Percentiles rank a stretch among this genome's conserved stretches.
phyloP scores from a whole-genome alignment of 345 rosid genomes.

The Rubroshorea leprosula region DNA sequence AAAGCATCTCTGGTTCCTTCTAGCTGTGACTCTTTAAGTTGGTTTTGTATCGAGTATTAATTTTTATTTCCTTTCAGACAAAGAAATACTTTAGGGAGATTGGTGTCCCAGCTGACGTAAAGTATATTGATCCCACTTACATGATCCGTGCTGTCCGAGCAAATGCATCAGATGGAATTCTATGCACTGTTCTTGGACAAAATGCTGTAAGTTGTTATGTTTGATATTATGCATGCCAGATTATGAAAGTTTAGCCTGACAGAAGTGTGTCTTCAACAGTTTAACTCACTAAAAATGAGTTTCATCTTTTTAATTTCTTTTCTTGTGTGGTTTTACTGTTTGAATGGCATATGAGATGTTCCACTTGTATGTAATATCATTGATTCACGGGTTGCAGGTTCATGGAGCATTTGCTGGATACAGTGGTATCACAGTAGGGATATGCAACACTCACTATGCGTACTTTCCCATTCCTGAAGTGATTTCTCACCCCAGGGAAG shows the following conservation, averaged over 20 bases:
- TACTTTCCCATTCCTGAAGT: conserved; percentile 95
- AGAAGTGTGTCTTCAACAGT: background rate
- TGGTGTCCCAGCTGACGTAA: conserved; percentile 69
- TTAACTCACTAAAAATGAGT: background rate
- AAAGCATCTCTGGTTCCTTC: no score
- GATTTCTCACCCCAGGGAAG: conserved; percentile 73
- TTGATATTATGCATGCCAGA: background rate
- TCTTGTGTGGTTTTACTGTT: background rate
- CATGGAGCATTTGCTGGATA: conserved; percentile 98
- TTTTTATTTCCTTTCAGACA: conserved; percentile 36
- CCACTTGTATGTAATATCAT: background rate
- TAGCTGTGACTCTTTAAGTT: no score
- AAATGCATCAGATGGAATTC: conserved; percentile 93
- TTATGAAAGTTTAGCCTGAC: background rate
- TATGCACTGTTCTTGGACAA: conserved; percentile 95
- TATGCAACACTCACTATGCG: conserved; percentile 93
- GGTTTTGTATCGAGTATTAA: conserved; percentile 1
- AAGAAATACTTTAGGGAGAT: conserved; percentile 70
- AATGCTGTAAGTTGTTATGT: conserved; percentile 65
- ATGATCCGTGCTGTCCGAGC: conserved; percentile 96
- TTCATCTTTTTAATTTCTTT: no score
- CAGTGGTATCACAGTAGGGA: conserved; percentile 88
- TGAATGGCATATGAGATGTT: no score
- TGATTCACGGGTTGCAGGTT: conserved; percentile 43
- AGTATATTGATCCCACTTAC: conserved; percentile 95